Evolutionary conservation across 2,329 filamentous ascomycete species (phyloP).

Genomic region (Pseudogymnoascus sp.): DNA sequence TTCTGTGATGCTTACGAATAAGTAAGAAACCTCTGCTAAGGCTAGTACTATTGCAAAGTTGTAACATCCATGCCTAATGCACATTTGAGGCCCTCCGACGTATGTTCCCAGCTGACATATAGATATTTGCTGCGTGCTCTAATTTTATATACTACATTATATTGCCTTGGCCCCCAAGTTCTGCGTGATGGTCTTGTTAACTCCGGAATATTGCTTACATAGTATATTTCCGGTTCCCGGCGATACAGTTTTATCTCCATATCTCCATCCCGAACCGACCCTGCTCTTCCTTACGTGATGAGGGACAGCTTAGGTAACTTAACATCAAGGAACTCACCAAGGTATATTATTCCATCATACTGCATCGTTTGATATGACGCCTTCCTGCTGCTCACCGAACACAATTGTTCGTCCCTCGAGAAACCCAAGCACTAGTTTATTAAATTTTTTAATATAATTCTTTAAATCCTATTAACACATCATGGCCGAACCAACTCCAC

Average conservation of each 20-base stretch:
- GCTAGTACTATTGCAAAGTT: too few species aligned
- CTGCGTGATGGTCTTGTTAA: neutral
- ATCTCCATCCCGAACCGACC: neutral
- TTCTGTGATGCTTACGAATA: neutral
- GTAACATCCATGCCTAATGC: too few species aligned
- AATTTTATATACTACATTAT: neutral
- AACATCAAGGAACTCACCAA: too few species aligned
- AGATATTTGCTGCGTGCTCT: neutral
- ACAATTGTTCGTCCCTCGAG: neutral
- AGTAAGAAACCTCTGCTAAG: neutral
- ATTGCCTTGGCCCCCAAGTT: neutral
- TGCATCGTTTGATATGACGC: neutral
- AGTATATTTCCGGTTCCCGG: neutral
- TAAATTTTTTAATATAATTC: neutral
- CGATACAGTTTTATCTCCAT: neutral
- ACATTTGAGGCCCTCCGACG: neutral
- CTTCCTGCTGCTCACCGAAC: neutral
- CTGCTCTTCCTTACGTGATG: neutral
- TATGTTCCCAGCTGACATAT: neutral
- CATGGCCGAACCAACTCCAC: conserved; percentile 40
- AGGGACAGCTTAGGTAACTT: neutral
- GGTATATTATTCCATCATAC: neutral
- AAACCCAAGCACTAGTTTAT: neutral
- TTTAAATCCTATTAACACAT: neutral
- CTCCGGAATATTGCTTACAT: neutral